Base-by-base conservation (phyloP, 2,329 filamentous ascomycete species). In the Harringtonia lauricola region DNA sequence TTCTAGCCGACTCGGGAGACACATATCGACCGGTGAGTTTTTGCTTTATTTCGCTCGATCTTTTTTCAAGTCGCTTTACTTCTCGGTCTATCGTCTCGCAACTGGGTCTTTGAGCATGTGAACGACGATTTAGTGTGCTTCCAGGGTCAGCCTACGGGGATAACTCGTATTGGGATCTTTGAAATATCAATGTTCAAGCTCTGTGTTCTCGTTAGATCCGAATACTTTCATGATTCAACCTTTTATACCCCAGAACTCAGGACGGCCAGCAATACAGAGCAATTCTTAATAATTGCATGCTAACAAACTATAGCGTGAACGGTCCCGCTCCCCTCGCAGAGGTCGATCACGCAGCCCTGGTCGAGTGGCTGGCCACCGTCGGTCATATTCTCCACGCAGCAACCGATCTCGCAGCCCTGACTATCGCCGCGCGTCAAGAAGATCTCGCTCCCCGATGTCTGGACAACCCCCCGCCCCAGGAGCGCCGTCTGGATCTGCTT, bases 381-480 rank as follows among this genome's bases (percentile, higher is more conserved):
- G 84, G 54, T 89, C 84, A 42, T 88, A 84, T 62, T 86, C 83
- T 48, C 82, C 83, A 50, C 81, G 83, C 58, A 85, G 80, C 68
- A 60, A 62, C 45, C 81, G 84, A 63, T 89, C 84, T 63, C 76
- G 78, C 57, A 88, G 83, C 75, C 79, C 84, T 70, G 81, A 86
- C 55, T 84, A 84, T 61, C 82, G 84, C 60, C 79, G 81, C 64
- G 74, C 70, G 59, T 41, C 81, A 62, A 76, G 83, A 74, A 74
- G 83, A 64, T 88, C 82, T 64, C 84, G 86, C 62, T 92, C 84
- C 65, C 88, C 87, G 68, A 89, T 94, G 81, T 84, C 81, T 70
- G 81, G 73, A 61, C 72, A 81, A 66, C 81, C 78, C 61, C 71
- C 79, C 60, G 63, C 73, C 49, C 69, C 78, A 61, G 83, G 81